Percentiles rank a stretch among this genome's conserved stretches.
phyloP scores from a whole-genome alignment of 208 protist species.

The Acanthamoeba lenticulata region DNA sequence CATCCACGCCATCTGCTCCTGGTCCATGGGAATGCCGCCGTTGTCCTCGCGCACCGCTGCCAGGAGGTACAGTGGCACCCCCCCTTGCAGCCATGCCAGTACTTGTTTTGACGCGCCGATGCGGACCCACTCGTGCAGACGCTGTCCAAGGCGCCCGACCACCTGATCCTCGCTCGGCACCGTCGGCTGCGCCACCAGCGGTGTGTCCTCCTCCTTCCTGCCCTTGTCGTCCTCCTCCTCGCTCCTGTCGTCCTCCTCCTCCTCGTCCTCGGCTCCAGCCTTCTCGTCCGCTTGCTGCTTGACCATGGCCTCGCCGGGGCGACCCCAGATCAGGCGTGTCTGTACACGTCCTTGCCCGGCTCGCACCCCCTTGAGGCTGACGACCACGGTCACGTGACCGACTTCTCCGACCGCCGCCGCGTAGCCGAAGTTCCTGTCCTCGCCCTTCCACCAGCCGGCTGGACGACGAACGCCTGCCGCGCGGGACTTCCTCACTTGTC shows the following conservation, averaged over 20 bases:
- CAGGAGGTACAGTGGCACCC: background rate
- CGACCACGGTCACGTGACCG: no score
- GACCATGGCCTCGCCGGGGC: no score
- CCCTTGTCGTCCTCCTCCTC: background rate
- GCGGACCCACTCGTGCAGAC: background rate
- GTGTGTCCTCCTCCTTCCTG: background rate
- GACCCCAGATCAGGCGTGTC: no score
- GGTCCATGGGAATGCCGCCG: background rate
- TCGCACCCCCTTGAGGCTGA: no score
- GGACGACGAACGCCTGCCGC: no score
- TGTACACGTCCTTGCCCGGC: no score
- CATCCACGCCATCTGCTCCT: slow-evolving; percentile 7
- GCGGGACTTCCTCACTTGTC: no score
- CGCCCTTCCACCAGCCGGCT: no score
- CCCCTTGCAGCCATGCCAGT: background rate
- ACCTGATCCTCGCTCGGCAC: background rate
- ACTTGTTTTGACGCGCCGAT: background rate
- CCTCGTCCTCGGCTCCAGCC: background rate
- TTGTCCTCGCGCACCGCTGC: background rate
- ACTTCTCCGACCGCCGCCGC: no score
- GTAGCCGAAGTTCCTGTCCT: no score
- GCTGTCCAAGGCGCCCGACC: background rate
- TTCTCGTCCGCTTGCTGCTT: no score
- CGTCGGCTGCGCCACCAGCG: background rate
- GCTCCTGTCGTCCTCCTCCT: background rate